Evolutionary conservation across 805 yeast genomes (phyloP).

Genomic region (Hanseniaspora guilliermondii): DNA sequence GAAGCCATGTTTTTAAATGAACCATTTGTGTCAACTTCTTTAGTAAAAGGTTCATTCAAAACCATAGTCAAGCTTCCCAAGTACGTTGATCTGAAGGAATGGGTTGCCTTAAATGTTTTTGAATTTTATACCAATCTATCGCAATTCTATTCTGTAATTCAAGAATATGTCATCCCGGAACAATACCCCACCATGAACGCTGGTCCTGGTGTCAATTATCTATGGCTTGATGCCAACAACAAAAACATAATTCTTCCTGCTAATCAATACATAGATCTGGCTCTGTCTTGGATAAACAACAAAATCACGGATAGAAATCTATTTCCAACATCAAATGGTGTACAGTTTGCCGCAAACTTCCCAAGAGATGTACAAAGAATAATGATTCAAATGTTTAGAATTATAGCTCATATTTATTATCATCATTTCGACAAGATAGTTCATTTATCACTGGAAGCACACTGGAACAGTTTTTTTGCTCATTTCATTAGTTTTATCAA

Average conservation of each 20-base stretch:
- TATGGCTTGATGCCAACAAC: constrained; percentile 76
- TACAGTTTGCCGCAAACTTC: constrained; percentile 80
- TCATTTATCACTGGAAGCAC: constrained; percentile 89
- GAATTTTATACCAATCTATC: constrained; percentile 77
- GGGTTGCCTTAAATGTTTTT: constrained; percentile 88
- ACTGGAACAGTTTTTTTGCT: constrained; percentile 94
- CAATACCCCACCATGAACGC: constrained; percentile 91
- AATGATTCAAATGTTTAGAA: constrained; percentile 82
- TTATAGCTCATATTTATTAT: constrained; percentile 88
- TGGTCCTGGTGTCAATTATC: constrained; percentile 79
- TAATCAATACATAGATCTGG: constrained; percentile 80
- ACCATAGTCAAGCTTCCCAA: constrained; percentile 92
- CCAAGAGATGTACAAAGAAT: constrained; percentile 74
- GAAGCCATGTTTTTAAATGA: constrained; percentile 61
- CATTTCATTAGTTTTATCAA: constrained; percentile 80
- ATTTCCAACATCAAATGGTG: constrained; percentile 83
- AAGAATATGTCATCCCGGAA: constrained; percentile 84
- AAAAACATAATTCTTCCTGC: constrained; percentile 84
- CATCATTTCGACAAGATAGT: constrained; percentile 88
- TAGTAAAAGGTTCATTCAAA: constrained; percentile 91
- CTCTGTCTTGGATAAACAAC: constrained; percentile 76
- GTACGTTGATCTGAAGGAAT: constrained; percentile 86
- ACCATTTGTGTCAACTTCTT: constrained; percentile 84
- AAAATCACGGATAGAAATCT: constrained; percentile 79
- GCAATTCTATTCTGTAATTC: constrained; percentile 79